Evolutionary conservation across 2,329 filamentous ascomycete species (phyloP).

Genomic region (Cordyceps pruinosa): DNA sequence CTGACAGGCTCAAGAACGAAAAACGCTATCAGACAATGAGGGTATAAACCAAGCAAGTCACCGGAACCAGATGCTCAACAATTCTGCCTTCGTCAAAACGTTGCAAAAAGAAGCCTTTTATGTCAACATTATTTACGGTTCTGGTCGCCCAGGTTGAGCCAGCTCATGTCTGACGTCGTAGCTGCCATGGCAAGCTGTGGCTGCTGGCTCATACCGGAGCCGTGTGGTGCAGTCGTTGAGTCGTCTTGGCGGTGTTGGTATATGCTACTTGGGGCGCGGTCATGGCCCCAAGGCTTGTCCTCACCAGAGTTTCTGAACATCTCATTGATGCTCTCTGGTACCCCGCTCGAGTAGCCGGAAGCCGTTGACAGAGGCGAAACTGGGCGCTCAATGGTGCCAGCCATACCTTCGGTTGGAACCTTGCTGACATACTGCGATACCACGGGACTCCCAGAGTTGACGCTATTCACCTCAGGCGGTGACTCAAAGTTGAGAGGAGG

Average conservation of each 20-base stretch:
- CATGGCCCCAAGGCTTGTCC: constrained; percentile 41
- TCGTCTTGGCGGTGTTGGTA: constrained; percentile 39
- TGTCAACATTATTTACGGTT: constrained; percentile 19
- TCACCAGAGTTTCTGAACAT: constrained; percentile 40
- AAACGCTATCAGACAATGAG: constrained; percentile 12
- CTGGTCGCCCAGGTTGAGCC: constrained; percentile 62
- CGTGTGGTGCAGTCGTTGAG: constrained; percentile 26
- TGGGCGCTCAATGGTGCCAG: constrained; percentile 54
- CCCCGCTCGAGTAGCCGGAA: constrained; percentile 56
- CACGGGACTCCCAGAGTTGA: constrained; percentile 63
- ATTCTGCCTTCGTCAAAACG: constrained; percentile 13
- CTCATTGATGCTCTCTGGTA: constrained; percentile 57
- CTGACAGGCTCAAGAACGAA: constrained; percentile 7
- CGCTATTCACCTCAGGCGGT: constrained; percentile 55
- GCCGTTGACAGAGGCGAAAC: constrained; percentile 40
- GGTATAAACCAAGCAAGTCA: constrained; percentile 15
- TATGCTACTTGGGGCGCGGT: constrained; percentile 45
- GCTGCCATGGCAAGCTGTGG: constrained; percentile 44
- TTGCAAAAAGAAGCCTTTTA: background rate
- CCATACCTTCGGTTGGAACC: constrained; percentile 49
- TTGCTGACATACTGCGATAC: constrained; percentile 52
- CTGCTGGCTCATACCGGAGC: constrained; percentile 37
- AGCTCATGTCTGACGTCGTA: constrained; percentile 65
- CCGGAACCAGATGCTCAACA: constrained; percentile 13
- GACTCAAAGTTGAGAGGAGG: constrained; percentile 62